These are phyloP conservation scores for Nakazawaea wickerhamii DNA, from an alignment of 805 yeast genomes.

Conservation along the genomic window DNA sequence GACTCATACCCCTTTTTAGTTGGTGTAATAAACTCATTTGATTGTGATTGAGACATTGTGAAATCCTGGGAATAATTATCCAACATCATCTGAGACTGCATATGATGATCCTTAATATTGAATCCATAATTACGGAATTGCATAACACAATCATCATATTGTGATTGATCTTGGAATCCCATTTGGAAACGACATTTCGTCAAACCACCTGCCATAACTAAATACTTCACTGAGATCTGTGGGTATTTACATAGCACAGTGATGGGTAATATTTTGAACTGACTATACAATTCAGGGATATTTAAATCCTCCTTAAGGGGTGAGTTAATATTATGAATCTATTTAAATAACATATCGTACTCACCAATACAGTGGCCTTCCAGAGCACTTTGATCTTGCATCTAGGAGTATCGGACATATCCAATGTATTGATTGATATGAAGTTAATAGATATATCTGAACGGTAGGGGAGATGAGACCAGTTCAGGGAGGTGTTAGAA, in stretches of 20 bases:
- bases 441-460: conserved; percentile 6
- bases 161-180: not conserved
- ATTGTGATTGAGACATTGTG: not conserved
- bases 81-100: too few species aligned
- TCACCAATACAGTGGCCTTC: conserved; percentile 8
- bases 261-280: not conserved
- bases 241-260: conserved; percentile 5
- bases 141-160: conserved; percentile 1
- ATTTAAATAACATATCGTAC: not conserved
- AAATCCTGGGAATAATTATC: not conserved
- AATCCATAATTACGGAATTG: not conserved
- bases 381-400: conserved; percentile 9
- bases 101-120: not conserved
- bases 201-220: not conserved
- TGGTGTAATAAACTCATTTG: too few species aligned
- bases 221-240: conserved; percentile 2
- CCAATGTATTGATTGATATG: not conserved
- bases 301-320: conserved; percentile 5
- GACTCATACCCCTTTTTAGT: too few species aligned
- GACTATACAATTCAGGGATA: conserved; percentile 3
- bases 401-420: not conserved
- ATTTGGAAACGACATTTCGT: conserved; percentile 3
- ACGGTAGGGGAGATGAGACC: conserved; percentile 13
- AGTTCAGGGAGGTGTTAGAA: not conserved
- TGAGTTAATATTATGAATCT: not conserved